Evolutionary conservation across 164 flowering plant genomes (phyloP), one percentile per base, ranked within the genome.

Genomic region (Santalum album): DNA sequence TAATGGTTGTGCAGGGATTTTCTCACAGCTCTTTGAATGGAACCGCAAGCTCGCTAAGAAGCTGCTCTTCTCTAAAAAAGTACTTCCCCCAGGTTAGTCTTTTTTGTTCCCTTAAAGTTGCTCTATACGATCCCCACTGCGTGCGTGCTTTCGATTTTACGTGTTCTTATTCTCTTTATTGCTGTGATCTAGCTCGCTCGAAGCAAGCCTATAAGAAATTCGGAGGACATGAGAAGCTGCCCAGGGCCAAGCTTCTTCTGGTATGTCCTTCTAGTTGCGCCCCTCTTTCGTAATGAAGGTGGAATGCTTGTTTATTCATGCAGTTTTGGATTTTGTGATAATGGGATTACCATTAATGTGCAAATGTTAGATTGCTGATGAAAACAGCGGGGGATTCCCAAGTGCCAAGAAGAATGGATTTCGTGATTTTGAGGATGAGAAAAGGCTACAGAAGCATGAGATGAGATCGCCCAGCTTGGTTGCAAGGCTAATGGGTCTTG

Each of bases 401-500:
- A 78, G 51, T 56, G 51, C 50, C 54, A 82, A 66, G 65, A 78
- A 71, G 45, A 55, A 65, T 63, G 78, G 71, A 22, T 32, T 25
- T 36, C 55, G 48, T 50, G 14, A 56, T 38, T 22, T 43, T 21
- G 50, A 35, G 45, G 68, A 62, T 55, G 5, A 25, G 3, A 76
- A 73, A 3, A 15, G 12, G 51, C 12, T 49, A 44, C 64, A 66
- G 22, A 72, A 71, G 59, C 65, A 62, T 60, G 84, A 77, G 58
- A 77, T 73, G 80, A 62, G 67, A 50, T 44, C 78, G 25, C 94
- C 98, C 1, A 53, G 87, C 46, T 70, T 88, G 80, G 87, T 91
- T 55, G 98, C 95, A 27, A 71, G 87, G 84, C 72, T 91, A 1
- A 91, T 91, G 98, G 98, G 98, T 14, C 79, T 91, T 59, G 98